A percentile compares a stretch with the other conserved stretches of the same genome.
These are phyloP conservation scores for Neonectria faginata DNA, from an alignment of 2,329 filamentous ascomycete species.

Conservation along the genomic window DNA sequence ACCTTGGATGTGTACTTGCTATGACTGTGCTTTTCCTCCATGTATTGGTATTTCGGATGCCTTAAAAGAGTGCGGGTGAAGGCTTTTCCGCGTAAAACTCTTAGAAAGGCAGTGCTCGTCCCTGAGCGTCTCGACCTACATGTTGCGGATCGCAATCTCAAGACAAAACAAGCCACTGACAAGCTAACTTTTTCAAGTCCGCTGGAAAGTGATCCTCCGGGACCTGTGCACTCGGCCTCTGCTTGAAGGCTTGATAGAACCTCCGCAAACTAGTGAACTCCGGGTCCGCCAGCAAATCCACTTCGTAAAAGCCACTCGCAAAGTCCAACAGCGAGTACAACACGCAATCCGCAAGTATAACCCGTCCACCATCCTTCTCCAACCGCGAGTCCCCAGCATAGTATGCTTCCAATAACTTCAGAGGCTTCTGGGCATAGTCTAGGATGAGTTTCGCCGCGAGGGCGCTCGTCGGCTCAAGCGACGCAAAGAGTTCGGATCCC, in stretches of 20 bases:
- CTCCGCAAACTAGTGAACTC: conserved; percentile 16
- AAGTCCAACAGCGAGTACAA: conserved; percentile 34
- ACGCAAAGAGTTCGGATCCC: conserved; percentile 17
- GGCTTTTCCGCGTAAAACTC: no score
- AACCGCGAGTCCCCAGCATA: conserved; percentile 20
- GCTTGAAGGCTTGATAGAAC: conserved; percentile 30
- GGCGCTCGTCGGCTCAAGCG: conserved; percentile 17
- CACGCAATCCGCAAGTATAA: conserved; percentile 33
- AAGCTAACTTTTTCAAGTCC: conserved; percentile 21
- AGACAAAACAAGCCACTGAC: conserved; percentile 28
- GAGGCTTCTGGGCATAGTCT: conserved; percentile 23
- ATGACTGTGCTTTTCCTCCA: no score
- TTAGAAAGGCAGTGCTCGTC: background rate
- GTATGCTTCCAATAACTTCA: conserved; percentile 27
- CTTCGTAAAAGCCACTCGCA: conserved; percentile 28
- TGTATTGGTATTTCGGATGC: no score
- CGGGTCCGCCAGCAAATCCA: conserved; percentile 18
- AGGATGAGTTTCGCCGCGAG: conserved; percentile 12
- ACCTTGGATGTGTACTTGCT: no score
- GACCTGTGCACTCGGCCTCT: conserved; percentile 27
- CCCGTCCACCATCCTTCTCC: background rate
- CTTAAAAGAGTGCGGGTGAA: no score
- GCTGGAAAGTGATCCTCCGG: conserved; percentile 24
- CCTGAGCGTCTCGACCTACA: conserved; percentile 48
- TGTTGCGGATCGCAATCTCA: conserved; percentile 47